Conservation (phyloP, 805 yeast species). For the Barnettozyma salicaria region DNA sequence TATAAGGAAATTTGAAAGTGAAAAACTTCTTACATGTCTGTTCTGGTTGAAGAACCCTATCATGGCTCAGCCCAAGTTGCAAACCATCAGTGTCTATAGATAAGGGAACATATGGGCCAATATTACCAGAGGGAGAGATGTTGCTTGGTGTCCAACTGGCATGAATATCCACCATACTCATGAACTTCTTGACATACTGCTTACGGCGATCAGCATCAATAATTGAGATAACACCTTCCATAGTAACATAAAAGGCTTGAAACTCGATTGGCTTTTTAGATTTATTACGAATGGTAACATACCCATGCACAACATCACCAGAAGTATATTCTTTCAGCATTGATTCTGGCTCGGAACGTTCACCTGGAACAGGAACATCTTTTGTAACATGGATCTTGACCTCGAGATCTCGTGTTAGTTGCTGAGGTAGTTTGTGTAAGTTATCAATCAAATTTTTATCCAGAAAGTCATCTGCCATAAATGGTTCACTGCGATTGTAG, state of each 20-base stretch:
- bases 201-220: slow-evolving; percentile 29
- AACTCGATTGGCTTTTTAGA: slow-evolving; percentile 45
- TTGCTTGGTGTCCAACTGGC: slow-evolving; percentile 50
- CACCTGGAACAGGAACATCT: slow-evolving; percentile 40
- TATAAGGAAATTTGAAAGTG: slow-evolving; percentile 51
- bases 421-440: slow-evolving; percentile 39
- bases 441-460: slow-evolving; percentile 43
- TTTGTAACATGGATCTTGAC: slow-evolving; percentile 50
- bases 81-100: slow-evolving; percentile 44
- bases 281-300: slow-evolving; percentile 42
- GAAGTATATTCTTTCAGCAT: slow-evolving; percentile 52
- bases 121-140: slow-evolving; percentile 46
- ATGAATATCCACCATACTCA: slow-evolving; percentile 55
- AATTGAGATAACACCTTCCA: slow-evolving; percentile 37
- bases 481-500: neutral
- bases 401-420: slow-evolving; percentile 34
- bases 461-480: neutral
- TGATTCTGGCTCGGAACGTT: slow-evolving; percentile 24
- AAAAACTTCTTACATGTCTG: slow-evolving; percentile 51
- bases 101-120: slow-evolving; percentile 38
- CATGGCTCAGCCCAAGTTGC: slow-evolving; percentile 43
- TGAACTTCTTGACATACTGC: slow-evolving; percentile 39
- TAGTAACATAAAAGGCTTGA: slow-evolving; percentile 52
- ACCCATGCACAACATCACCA: slow-evolving; percentile 64
- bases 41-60: slow-evolving; percentile 43